Conservation (phyloP, 1,139 yeast genomes). For the Debaryomyces fabryi region DNA sequence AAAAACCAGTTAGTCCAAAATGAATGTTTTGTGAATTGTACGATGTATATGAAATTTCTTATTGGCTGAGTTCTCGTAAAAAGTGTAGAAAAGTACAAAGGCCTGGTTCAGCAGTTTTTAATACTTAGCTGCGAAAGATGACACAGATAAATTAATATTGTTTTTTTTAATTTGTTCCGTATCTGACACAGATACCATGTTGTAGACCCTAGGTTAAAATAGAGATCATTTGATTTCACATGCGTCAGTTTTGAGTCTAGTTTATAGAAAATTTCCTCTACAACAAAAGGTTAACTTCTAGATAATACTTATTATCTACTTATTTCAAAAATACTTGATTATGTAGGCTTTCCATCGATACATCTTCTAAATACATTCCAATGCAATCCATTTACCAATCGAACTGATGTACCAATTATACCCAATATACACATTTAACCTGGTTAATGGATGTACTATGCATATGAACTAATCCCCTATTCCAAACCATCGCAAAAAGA, state of each 20-base stretch:
- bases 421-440: background rate
- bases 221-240: background rate
- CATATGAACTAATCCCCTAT: background rate
- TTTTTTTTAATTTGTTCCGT: background rate
- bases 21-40: no score
- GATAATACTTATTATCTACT: no score
- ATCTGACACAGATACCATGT: background rate
- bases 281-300: no score
- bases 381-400: background rate
- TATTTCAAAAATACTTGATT: background rate
- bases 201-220: background rate
- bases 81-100: no score
- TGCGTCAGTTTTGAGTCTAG: background rate
- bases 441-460: background rate
- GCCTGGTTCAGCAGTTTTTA: no score
- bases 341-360: background rate
- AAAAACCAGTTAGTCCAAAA: no score
- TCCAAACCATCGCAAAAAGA: slow-evolving; percentile 2
- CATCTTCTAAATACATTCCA: background rate
- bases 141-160: background rate
- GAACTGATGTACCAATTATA: background rate
- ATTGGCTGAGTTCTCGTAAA: background rate
- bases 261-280: background rate
- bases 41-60: no score
- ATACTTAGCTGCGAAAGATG: background rate